Percentiles rank a stretch among this genome's conserved stretches.
These are phyloP conservation scores for Ustilago hordei DNA, from an alignment of 1,284 basidiomycete species.

Conservation along the genomic window DNA sequence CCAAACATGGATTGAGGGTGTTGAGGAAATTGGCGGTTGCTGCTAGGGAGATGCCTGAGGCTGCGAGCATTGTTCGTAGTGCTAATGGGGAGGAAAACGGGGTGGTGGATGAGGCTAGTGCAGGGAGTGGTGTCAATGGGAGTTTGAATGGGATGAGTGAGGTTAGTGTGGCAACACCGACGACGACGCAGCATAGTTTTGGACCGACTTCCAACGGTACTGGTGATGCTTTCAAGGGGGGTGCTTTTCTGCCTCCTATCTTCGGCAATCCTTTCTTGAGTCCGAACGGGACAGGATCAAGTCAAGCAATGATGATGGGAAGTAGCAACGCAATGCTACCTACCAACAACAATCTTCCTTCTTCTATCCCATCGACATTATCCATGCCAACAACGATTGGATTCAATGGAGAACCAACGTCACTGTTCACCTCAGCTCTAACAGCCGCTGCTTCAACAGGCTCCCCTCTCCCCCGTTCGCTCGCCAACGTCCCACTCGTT, in stretches of 20 bases:
- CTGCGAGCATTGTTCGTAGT: constrained; percentile 25
- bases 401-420: background rate
- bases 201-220: too few relatives aligned
- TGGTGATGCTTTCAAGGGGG: too few relatives aligned
- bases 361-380: background rate
- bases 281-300: background rate
- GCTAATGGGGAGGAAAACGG: background rate
- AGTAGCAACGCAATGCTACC: background rate
- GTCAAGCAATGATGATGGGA: background rate
- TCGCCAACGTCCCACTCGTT: constrained; percentile 32
- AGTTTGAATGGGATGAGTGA: background rate
- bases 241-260: background rate
- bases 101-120: background rate
- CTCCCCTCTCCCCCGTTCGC: constrained; percentile 8
- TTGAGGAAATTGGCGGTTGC: constrained; percentile 43
- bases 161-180: background rate
- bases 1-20: constrained; percentile 42
- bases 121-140: too few relatives aligned
- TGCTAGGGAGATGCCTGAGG: constrained; percentile 38
- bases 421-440: background rate
- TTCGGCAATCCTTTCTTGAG: background rate
- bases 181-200: background rate
- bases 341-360: background rate
- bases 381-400: background rate
- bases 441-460: constrained; percentile 6